phyloP scores from a whole-genome alignment of 805 yeast genomes.

The Diddensiella transvaalensis region DNA sequence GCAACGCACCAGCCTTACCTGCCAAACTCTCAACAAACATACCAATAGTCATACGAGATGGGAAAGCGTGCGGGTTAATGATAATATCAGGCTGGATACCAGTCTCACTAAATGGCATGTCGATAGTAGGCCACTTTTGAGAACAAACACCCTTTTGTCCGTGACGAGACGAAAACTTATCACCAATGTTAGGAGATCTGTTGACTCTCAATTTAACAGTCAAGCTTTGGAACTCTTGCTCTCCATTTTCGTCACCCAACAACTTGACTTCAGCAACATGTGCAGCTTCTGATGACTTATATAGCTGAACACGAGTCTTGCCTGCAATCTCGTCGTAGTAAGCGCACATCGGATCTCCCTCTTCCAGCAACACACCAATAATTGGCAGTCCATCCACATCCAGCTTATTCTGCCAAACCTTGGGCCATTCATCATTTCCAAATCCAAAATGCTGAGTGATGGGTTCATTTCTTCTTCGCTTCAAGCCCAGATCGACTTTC shows the following conservation, averaged over 20 bases:
- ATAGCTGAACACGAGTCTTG: conserved; percentile 85
- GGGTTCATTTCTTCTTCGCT: conserved; percentile 89
- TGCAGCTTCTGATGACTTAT: conserved; percentile 92
- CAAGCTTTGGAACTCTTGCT: conserved; percentile 75
- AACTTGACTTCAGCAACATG: conserved; percentile 93
- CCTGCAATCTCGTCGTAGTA: conserved; percentile 88
- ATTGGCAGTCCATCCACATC: conserved; percentile 92
- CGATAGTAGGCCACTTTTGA: conserved; percentile 95
- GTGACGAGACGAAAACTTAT: conserved; percentile 94
- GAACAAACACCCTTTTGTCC: conserved; percentile 99
- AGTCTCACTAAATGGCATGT: conserved; percentile 88
- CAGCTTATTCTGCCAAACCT: conserved; percentile 79
- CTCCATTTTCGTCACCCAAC: conserved; percentile 75
- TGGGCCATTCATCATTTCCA: conserved; percentile 91
- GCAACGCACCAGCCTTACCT: conserved; percentile 98
- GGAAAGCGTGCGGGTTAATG: conserved; percentile 99
- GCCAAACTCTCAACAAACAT: conserved; percentile 98
- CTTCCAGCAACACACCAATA: conserved; percentile 82
- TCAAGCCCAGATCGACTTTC: conserved; percentile 73
- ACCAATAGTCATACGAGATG: conserved; percentile 99
- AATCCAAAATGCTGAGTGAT: conserved; percentile 92
- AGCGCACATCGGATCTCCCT: conserved; percentile 95
- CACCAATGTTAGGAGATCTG: conserved; percentile 93
- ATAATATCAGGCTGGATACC: conserved; percentile 94
- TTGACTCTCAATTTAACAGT: conserved; percentile 88